A percentile compares a stretch with the other conserved stretches of the same genome.
These are phyloP conservation scores for Sporothrix mexicana DNA, from an alignment of 2,329 filamentous ascomycete genomes.

Conservation along the genomic window DNA sequence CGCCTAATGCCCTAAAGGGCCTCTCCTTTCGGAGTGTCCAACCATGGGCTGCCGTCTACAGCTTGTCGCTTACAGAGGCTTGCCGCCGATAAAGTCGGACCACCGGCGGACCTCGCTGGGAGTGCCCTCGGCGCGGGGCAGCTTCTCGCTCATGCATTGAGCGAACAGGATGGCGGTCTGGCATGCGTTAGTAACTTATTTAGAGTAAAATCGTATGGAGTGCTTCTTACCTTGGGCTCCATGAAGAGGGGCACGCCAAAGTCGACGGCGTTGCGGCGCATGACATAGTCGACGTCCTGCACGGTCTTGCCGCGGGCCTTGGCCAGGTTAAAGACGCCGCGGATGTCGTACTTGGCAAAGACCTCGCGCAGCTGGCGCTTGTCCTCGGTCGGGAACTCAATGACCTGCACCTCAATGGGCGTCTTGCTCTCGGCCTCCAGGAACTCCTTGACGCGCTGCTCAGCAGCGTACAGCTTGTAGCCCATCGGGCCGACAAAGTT, in stretches of 20 bases:
- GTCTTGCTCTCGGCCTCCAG: constrained; percentile 72
- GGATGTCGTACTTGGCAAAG: constrained; percentile 96
- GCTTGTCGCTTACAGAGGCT: constrained; percentile 68
- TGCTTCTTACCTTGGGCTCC: constrained; percentile 81
- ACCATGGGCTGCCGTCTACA: background rate
- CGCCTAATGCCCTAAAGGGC: constrained; percentile 10
- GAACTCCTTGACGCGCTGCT: constrained; percentile 78
- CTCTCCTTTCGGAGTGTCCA: constrained; percentile 20
- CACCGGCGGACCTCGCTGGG: constrained; percentile 90
- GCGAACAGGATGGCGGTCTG: constrained; percentile 96
- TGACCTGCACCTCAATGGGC: constrained; percentile 78
- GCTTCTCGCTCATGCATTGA: constrained; percentile 95
- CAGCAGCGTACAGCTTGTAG: constrained; percentile 93
- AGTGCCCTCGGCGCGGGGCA: constrained; percentile 85
- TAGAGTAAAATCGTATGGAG: background rate
- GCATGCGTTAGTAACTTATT: constrained; percentile 8
- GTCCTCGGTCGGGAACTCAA: constrained; percentile 95
- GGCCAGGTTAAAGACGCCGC: constrained; percentile 94
- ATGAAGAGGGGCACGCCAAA: constrained; percentile 98
- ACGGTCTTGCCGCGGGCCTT: constrained; percentile 81
- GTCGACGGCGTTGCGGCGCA: constrained; percentile 97
- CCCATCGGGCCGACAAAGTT: constrained; percentile 87
- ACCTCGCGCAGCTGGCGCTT: constrained; percentile 94
- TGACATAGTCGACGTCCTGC: constrained; percentile 94
- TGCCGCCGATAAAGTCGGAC: constrained; percentile 93